Base-by-base conservation (phyloP, 2,329 filamentous ascomycete genomes). In the Fusarium torreyae region DNA sequence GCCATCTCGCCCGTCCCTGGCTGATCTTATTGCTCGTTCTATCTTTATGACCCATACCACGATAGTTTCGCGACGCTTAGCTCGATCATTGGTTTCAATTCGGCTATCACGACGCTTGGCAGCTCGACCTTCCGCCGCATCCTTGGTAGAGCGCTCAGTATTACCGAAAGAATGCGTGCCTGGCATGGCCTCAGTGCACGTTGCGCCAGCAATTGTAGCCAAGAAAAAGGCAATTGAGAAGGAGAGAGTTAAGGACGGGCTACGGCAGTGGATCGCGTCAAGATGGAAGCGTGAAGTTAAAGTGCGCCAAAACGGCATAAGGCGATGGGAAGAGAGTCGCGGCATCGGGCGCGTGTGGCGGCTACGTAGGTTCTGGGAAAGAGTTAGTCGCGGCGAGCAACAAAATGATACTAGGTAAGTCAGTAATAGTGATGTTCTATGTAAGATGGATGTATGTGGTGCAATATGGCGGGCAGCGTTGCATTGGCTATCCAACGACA, bases 21-120 rank as follows among this genome's bases (percentile, higher is more conserved):
- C 87, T 38, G 87, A 91, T 57, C 88, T 92, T 15, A 88, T 90
- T 53, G 79, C 83, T 22, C 86, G 89, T 40, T 86, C 83, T 76
- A 92, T 93, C 75, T 91, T 92, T 78, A 79, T 92, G 42, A 91
- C 89, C 40, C 83, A 86, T 56, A 92, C 89, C 15, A 87, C 90
- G 34, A 84, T 90, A 45, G 85, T 90, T 24, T 91, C 90, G 5
- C 86, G 89, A 20, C 82, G 84, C 22, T 84, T 93, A 4, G 87
- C 87, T 45, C 86, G 89, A 57, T 90, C 85, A 15, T 83, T 93
- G 4, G 87, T 89, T 7, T 86, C 87, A 52, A 92, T 92, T 73
- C 87, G 87, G 31, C 83, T 93, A 6, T 87, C 89, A 26, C 86
- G 87, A 48, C 86, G 86, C 13, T 82, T 93, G 4, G 85, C 87